phyloP scores from a whole-genome alignment of 192 early-diverging fungal species.

The Piromyces finnis region DNA sequence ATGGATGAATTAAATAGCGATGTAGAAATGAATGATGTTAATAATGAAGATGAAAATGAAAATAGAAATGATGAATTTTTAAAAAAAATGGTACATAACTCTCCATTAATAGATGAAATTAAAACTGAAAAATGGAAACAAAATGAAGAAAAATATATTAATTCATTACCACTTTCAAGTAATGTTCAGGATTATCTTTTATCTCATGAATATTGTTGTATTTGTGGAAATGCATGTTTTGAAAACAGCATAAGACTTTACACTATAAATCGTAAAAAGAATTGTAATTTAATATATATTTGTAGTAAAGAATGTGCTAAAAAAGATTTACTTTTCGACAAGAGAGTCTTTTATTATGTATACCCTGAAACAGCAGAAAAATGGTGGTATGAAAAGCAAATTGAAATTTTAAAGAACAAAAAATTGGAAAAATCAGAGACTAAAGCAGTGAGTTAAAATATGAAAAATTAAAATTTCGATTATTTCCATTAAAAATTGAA shows the following conservation, averaged over 20 bases:
- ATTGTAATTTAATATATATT: not conserved
- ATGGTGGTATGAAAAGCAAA: not conserved
- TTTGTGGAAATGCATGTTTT: not conserved
- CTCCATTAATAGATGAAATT: not conserved
- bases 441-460: too few species aligned
- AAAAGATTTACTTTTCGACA: not conserved
- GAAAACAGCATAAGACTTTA: not conserved
- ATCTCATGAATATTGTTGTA: not conserved
- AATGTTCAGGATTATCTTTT: not conserved
- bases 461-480: too few species aligned
- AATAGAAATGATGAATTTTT: not conserved
- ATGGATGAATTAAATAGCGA: not conserved
- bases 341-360: not conserved
- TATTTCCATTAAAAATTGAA: too few species aligned
- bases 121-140: not conserved
- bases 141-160: not conserved
- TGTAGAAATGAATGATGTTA: too few species aligned
- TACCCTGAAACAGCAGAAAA: not conserved
- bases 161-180: not conserved
- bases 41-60: not conserved
- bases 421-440: not conserved
- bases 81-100: not conserved
- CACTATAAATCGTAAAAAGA: not conserved
- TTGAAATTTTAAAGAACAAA: not conserved
- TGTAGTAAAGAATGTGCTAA: not conserved